Base-by-base conservation (phyloP, 345 rosid species). In the Lagerstroemia speciosa region DNA sequence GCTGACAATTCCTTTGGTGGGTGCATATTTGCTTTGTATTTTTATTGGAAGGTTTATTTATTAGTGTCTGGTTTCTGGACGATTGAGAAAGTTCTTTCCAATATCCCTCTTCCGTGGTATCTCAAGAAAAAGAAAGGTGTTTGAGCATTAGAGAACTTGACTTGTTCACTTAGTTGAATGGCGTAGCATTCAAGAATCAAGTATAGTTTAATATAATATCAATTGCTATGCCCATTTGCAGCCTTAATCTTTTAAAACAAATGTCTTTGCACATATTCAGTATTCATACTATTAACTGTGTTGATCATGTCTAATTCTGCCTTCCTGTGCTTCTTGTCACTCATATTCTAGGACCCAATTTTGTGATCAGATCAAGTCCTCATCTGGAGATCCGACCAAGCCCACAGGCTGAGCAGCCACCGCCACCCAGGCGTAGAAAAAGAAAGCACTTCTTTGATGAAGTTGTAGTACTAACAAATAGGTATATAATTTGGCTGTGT, bases 321-420 rank as follows among this genome's bases (percentile, higher is more conserved):
- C 53, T 36, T 40, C 29, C 33, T 37, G 52, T 30, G 57, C 40
- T 20, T 2, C 60, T 27, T 58, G 46, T 64, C 32, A 57, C 55
- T 34, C 15, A 8, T 72, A 30, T 75, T 66, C 69, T 76, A 93
- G 98, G 72, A 66, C 77, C 45, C 67, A 65, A 76, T 72, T 70
- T 91, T 65, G 83, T 50, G 48, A 71, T 91, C 36, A 79, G 77
- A 72, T 76, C 96, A 24, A 71, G 82, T 71, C 96, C 98, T 71
- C 89, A n/a, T 10, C 50, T 40, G 6, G 50, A 37, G 32, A 27
- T 40, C 31, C 31, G 22, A 30, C 67, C 67, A 38, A 38, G 48
- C 69, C 94, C 98, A 70, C 90, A 82, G 6, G 78, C 64, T 69
- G 81, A 67, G 72, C 81, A 74, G 71, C 85, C 83, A 32, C 74